Percentiles rank a stretch among this genome's conserved stretches.
phyloP scores from a whole-genome alignment of 306 rosid species.

The Castanea sativa region DNA sequence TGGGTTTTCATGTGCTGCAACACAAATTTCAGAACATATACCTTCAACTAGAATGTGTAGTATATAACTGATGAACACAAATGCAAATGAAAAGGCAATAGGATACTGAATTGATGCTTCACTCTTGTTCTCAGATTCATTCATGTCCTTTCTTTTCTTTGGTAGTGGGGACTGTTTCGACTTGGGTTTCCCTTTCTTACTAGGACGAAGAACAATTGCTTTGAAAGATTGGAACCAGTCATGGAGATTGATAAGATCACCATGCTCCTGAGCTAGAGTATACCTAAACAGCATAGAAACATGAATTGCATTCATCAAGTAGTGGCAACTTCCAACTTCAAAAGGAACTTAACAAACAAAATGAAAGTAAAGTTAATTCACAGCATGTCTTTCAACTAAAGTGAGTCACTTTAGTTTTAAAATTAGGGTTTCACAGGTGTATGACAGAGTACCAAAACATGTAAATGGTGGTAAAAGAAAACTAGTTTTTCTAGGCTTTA shows the following conservation, averaged over 20 bases:
- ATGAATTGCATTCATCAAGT: slow-evolving; percentile 10
- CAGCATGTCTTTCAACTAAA: background rate
- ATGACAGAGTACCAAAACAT: background rate
- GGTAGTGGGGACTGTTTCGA: slow-evolving; percentile 53
- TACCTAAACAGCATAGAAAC: slow-evolving; percentile 48
- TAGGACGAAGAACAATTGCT: slow-evolving; percentile 44
- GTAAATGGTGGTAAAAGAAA: background rate
- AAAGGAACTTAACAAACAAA: background rate
- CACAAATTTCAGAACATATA: background rate
- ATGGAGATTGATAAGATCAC: slow-evolving; percentile 94
- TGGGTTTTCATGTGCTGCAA: background rate
- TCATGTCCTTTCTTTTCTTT: slow-evolving; percentile 57
- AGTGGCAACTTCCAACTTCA: background rate
- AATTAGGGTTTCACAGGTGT: background rate
- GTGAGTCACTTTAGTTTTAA: background rate
- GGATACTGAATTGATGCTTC: slow-evolving; percentile 94
- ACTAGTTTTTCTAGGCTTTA: background rate
- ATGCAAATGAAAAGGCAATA: slow-evolving; percentile 25
- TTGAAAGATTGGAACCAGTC: slow-evolving; percentile 92
- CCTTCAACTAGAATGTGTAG: background rate
- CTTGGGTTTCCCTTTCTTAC: slow-evolving; percentile 52
- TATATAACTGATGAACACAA: background rate
- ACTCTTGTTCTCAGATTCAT: slow-evolving; percentile 48
- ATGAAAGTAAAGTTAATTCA: background rate
- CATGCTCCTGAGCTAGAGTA: slow-evolving; percentile 82